Evolutionary conservation across 805 yeast genomes (phyloP).

Genomic region (Nakazawaea ernobii): DNA sequence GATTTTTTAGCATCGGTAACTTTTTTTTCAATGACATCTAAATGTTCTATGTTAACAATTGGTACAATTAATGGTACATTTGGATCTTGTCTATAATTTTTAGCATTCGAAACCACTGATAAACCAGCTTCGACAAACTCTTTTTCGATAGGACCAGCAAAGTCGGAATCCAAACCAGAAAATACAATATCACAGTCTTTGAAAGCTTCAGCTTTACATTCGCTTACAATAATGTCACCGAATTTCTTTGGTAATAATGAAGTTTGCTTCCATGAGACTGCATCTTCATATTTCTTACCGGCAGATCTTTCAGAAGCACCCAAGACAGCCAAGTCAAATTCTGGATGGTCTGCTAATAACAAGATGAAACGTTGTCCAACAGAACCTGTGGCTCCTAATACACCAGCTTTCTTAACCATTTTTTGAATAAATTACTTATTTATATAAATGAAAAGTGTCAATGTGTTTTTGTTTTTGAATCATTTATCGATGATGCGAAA

Average conservation of each 20-base stretch:
- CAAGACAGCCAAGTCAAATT: conserved; percentile 73
- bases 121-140: conserved; percentile 78
- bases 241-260: conserved; percentile 68
- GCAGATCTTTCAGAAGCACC: conserved; percentile 96
- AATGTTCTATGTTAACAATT: conserved; percentile 88
- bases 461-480: too few relatives aligned
- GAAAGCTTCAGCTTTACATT: conserved; percentile 73
- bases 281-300: conserved; percentile 79
- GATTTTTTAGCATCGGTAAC: conserved; percentile 46
- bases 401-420: conserved; percentile 63
- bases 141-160: conserved; percentile 88
- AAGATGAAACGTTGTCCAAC: conserved; percentile 96
- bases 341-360: conserved; percentile 80
- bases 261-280: conserved; percentile 93
- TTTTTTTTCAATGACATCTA: conserved; percentile 61
- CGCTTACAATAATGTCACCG: conserved; percentile 58
- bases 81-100: conserved; percentile 84
- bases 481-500: not conserved
- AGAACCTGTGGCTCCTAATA: conserved; percentile 95
- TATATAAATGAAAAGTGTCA: too few relatives aligned
- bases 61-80: conserved; percentile 94
- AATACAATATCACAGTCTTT: conserved; percentile 90
- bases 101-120: conserved; percentile 89
- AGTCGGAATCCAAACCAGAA: conserved; percentile 89
- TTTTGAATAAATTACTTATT: not conserved